Evolutionary conservation across 2,329 filamentous ascomycete species (phyloP), one percentile per base, ranked within the genome.

Genomic region (Coniochaeta prunicola): DNA sequence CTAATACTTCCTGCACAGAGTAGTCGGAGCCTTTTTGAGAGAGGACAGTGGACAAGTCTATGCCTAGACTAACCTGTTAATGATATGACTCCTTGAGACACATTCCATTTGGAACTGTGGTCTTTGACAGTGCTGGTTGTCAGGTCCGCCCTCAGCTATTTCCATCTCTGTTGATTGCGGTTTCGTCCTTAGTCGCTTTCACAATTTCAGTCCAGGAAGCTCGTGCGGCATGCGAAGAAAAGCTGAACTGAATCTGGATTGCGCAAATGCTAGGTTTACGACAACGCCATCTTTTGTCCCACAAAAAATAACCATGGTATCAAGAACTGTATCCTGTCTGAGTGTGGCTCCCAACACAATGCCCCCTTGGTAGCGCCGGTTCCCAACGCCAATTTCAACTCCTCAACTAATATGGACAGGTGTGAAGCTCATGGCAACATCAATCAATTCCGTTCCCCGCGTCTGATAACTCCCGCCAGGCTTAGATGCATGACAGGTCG

Each of bases 401-500:
- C n/a, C 40, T 40, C 19, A 21, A 6, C 12, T 10, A 45, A 42
- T 9, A 42, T 7, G 19, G 17, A 42, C 21, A 21, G 13, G 12
- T 15, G 4, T 15, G 7, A 9, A 36, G 34, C 5, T n/a, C 38
- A 42, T 21, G 19, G 38, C 38, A 4, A 15, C 8, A 26, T 55
- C 53, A 55, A 28, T 28, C 53, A 55, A 28, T 28, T 21, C 28
- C 21, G 13, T 38, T 60, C n/a, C 17, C 53, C 58, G 42, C 64
- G 59, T 54, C 68, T 64, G 1, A 69, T 59, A 1, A 70, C 66
- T 2, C 63, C 65, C 9, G 67, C 66, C 66, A 76, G 66, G 21
- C 70, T 70, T 21, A 75, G 63, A 50, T 70, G 64, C 50, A 75
- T 55, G 0, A 68, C 63, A 0, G 77, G 77, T 38, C 82, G 72